Base-by-base conservation (phyloP, 306 rosid genomes). In the Abrus pulchellus region DNA sequence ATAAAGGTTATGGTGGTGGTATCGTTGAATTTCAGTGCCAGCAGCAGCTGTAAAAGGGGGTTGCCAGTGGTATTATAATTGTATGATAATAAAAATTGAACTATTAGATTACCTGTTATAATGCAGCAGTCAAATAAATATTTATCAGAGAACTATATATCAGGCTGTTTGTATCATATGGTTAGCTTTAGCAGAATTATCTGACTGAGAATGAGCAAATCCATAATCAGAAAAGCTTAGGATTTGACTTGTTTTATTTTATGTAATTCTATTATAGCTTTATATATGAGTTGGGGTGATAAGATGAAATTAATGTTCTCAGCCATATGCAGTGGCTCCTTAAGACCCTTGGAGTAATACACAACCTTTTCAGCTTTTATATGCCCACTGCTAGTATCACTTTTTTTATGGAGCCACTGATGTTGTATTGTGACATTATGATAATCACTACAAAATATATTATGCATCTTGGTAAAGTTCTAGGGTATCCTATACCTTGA, bases 401-500 rank as follows among this genome's bases (percentile, higher is more conserved):
- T 7, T 62, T 14, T n/a, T 44, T 29, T 75, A 57, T 47, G 2
- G 9, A 47, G 49, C 55, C 49, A 47, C 34, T 56, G 61, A 61
- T 48, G 32, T 57, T 57, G 52, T 14, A n/a, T n/a, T 52, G 62
- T 43, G 41, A 40, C 40, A 30, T 64, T 38, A 63, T 63, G 7
- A 7, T 38, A 38, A 38, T n/a, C 11, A 38, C 3, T 64, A 64
- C 3, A 38, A n/a, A 40, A n/a, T 68, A 33, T n/a, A 13, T 49
- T 38, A 48, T 41, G 59, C 47, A 44, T 53, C 44, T 50, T 60
- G 74, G 36, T 72, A 50, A 47, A 32, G 5, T 72, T 68, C 49
- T 65, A 40, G 30, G 40, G 72, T 64, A 9, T 60, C 81, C 59
- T 67, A 29, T 62, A 45, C 64, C 59, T 74, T 59, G 65, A 38